A percentile compares a stretch with the other conserved stretches of the same genome.
Conservation (phyloP, 2,329 filamentous ascomycete genomes). For the Arthrobotrys megalospora region DNA sequence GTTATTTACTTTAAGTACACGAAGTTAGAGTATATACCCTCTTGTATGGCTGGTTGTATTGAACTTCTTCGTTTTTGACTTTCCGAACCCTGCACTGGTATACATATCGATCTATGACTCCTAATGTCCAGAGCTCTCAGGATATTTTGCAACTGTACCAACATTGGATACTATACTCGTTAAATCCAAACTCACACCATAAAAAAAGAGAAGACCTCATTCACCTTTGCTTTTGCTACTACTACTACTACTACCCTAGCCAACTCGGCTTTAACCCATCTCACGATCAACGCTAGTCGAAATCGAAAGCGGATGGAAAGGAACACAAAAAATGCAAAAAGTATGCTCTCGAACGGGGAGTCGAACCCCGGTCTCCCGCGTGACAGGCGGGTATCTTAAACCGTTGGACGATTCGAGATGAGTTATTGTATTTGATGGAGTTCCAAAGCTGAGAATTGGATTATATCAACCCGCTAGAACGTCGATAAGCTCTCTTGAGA, state of each 20-base stretch:
- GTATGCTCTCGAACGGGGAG: slow-evolving; percentile 59
- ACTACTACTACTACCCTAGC: too few relatives aligned
- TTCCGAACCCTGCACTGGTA: too few relatives aligned
- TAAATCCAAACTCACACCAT: too few relatives aligned
- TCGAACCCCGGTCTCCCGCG: slow-evolving; percentile 61
- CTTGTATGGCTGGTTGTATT: neutral
- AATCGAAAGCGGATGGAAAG: neutral
- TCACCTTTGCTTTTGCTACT: too few relatives aligned
- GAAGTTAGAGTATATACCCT: slow-evolving; percentile 4
- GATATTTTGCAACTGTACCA: too few relatives aligned
- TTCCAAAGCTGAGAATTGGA: neutral
- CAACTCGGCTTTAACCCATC: neutral
- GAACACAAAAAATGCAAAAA: slow-evolving; percentile 37
- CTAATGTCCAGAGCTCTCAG: too few relatives aligned
- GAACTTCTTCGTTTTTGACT: neutral
- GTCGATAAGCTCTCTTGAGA: neutral
- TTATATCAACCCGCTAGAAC: neutral
- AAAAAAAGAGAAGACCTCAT: too few relatives aligned
- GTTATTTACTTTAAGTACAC: neutral
- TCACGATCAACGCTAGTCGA: neutral
- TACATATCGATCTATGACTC: too few relatives aligned
- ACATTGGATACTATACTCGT: too few relatives aligned
- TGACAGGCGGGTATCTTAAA: slow-evolving; percentile 61
- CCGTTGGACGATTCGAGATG: slow-evolving; percentile 61
- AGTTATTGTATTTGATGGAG: slow-evolving; percentile 30